Evolutionary conservation across 2,329 filamentous ascomycete genomes (phyloP).

Genomic region (Colletotrichum trifolii): DNA sequence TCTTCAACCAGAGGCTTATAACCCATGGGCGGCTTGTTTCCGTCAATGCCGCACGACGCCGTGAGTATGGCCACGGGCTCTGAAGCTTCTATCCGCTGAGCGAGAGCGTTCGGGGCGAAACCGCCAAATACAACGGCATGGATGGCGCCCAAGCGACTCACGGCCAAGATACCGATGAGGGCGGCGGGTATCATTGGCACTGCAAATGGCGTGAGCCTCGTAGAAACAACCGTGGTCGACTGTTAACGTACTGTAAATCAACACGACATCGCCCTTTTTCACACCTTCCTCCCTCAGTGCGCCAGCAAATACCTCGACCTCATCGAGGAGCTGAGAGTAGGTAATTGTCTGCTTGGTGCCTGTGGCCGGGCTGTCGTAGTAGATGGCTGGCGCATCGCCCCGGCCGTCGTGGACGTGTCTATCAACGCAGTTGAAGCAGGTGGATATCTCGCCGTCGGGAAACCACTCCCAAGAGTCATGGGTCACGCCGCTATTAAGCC

Average conservation of each 20-base stretch:
- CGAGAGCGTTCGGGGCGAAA: conserved; percentile 83
- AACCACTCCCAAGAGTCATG: conserved; percentile 93
- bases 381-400: conserved; percentile 79
- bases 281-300: conserved; percentile 87
- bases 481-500: conserved; percentile 67
- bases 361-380: conserved; percentile 90
- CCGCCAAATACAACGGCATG: conserved; percentile 95
- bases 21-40: conserved; percentile 79
- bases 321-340: conserved; percentile 79
- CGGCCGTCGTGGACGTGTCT: conserved; percentile 85
- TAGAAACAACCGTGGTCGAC: too few relatives aligned
- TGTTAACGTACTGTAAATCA: conserved; percentile 80
- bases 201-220: conserved; percentile 46
- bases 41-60: conserved; percentile 92
- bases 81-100: conserved; percentile 88
- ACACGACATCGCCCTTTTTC: conserved; percentile 83
- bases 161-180: conserved; percentile 86
- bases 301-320: conserved; percentile 85
- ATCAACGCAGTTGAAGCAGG: conserved; percentile 91
- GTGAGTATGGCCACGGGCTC: conserved; percentile 82
- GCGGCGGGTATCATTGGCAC: conserved; percentile 97
- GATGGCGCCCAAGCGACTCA: conserved; percentile 83
- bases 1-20: conserved; percentile 83
- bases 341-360: conserved; percentile 76
- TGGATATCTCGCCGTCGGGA: conserved; percentile 86